Evolutionary conservation across 768 basidiomycete species (phyloP).

Genomic region (Tylopilus balloui): DNA sequence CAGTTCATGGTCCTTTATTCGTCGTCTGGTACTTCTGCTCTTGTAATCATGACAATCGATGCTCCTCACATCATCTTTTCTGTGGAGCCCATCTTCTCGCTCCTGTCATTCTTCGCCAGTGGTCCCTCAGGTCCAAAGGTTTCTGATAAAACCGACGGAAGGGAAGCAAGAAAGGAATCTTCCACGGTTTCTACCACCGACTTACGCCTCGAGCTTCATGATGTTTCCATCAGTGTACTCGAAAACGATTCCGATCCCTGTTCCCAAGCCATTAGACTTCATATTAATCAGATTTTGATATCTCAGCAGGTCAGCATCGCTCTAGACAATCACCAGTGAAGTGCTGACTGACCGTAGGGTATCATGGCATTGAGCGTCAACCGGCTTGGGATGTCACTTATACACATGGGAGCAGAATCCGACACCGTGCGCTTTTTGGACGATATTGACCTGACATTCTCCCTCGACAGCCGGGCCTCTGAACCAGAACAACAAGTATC

Average conservation of each 20-base stretch:
- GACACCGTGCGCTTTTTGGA: slow-evolving; percentile 92
- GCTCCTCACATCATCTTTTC: slow-evolving; percentile 92
- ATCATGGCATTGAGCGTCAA: slow-evolving; percentile 76
- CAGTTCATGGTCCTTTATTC: slow-evolving; percentile 94
- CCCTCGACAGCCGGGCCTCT: slow-evolving; percentile 76
- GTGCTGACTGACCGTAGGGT: slow-evolving; percentile 46
- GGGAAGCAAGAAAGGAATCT: slow-evolving; percentile 12
- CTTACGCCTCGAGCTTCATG: slow-evolving; percentile 85
- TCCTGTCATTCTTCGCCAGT: slow-evolving; percentile 80
- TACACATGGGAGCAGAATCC: slow-evolving; percentile 75
- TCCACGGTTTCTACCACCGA: slow-evolving; percentile 34
- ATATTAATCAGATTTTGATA: slow-evolving; percentile 79
- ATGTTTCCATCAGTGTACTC: slow-evolving; percentile 82
- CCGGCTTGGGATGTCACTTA: slow-evolving; percentile 89
- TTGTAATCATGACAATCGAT: slow-evolving; percentile 86
- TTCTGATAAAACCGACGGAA: slow-evolving; percentile 10
- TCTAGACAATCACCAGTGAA: not conserved
- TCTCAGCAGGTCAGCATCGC: slow-evolving; percentile 75
- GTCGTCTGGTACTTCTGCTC: slow-evolving; percentile 57
- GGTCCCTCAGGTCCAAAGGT: slow-evolving; percentile 36
- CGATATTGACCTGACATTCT: slow-evolving; percentile 82
- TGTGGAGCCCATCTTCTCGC: slow-evolving; percentile 82
- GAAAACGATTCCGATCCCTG: slow-evolving; percentile 76
- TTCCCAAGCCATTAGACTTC: slow-evolving; percentile 82
- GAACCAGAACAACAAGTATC: slow-evolving; percentile 71